Conservation (phyloP, 1,139 yeast genomes). For the Magnusiomyces sp. region DNA sequence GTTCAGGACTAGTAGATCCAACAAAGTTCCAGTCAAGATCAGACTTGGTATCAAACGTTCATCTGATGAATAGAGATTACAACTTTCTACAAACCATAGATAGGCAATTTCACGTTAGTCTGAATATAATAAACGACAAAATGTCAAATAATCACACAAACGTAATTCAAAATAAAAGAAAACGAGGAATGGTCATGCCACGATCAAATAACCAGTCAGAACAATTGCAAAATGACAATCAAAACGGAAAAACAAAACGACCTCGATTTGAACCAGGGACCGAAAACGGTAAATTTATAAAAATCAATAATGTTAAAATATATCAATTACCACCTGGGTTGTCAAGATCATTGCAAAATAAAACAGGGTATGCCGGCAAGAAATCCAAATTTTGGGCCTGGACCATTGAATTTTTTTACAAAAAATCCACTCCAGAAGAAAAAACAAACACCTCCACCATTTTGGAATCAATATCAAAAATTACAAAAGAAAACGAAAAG, state of each 20-base stretch:
- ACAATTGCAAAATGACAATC: background rate
- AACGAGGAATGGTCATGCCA: constrained; percentile 8
- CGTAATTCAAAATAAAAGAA: background rate
- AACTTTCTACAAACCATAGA: constrained; percentile 60
- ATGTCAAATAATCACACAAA: constrained; percentile 4
- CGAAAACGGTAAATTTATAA: background rate
- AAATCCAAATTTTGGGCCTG: constrained; percentile 51
- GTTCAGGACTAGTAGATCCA: constrained; percentile 62
- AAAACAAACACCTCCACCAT: background rate
- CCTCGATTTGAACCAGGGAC: background rate
- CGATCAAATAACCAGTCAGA: background rate
- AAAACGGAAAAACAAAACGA: background rate
- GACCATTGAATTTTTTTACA: constrained; percentile 68
- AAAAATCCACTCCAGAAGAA: background rate
- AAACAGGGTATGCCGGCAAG: constrained; percentile 65
- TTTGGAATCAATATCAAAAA: background rate
- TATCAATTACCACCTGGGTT: constrained; percentile 60
- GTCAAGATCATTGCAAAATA: constrained; percentile 59
- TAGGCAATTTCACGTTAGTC: constrained; percentile 40
- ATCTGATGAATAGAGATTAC: constrained; percentile 69
- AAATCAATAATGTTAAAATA: constrained; percentile 44
- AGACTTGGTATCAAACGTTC: constrained; percentile 32
- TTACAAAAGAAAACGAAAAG: background rate
- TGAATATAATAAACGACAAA: constrained; percentile 11
- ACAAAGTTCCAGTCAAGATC: constrained; percentile 48